Conservation (phyloP, 441 rosid genomes). For the Raphanus hybrid region DNA sequence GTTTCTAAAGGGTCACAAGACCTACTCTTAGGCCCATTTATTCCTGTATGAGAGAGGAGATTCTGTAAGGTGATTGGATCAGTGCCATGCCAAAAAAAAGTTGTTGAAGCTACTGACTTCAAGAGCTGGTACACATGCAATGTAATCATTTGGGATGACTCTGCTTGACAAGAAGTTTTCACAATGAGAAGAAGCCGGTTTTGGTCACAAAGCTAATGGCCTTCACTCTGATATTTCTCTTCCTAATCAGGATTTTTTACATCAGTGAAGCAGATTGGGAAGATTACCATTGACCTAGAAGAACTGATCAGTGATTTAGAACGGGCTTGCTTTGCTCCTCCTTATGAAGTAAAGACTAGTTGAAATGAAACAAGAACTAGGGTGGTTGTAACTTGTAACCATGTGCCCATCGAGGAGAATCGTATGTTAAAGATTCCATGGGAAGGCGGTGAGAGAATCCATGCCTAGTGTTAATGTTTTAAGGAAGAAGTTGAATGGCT, state of each 20-base stretch:
- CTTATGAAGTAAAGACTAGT: conserved; percentile 48
- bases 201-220: conserved; percentile 58
- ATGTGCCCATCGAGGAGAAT: too few species aligned
- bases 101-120: conserved; percentile 60
- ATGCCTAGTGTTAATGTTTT: too few species aligned
- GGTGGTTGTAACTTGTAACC: too few species aligned
- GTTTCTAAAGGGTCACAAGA: too few species aligned
- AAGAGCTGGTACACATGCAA: conserved; percentile 46
- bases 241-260: background rate
- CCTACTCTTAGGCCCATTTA: background rate
- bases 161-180: conserved; percentile 80
- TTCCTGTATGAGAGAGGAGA: conserved; percentile 84
- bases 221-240: background rate
- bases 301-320: too few species aligned
- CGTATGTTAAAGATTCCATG: too few species aligned
- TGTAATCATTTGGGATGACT: conserved; percentile 75
- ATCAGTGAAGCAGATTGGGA: conserved; percentile 14
- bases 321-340: conserved; percentile 54
- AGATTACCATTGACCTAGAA: too few species aligned
- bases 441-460: too few species aligned
- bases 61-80: conserved; percentile 73
- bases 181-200: conserved; percentile 63
- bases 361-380: conserved; percentile 27
- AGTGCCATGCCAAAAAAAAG: conserved; percentile 66
- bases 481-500: too few species aligned